A percentile compares a stretch with the other conserved stretches of the same genome.
phyloP scores from a whole-genome alignment of 2,329 filamentous ascomycete genomes.

The Purpureocillium lavendulum region DNA sequence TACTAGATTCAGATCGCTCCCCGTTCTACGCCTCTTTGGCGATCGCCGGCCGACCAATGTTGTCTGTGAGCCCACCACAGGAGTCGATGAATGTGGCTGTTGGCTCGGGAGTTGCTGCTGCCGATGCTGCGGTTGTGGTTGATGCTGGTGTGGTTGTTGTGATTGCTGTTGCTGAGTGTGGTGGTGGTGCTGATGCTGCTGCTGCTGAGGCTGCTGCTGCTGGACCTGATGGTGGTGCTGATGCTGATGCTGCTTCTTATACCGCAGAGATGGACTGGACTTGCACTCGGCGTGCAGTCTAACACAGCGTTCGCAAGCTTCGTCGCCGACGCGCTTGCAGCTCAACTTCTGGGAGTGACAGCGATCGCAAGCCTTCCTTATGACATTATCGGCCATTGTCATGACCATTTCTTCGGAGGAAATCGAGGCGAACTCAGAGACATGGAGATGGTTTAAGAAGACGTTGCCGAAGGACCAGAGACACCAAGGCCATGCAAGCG shows the following conservation, averaged over 20 bases:
- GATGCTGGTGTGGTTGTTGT: slow-evolving; percentile 8
- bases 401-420: slow-evolving; percentile 16
- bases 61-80: slow-evolving; percentile 4
- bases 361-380: slow-evolving; percentile 37
- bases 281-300: slow-evolving; percentile 33
- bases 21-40: slow-evolving; percentile 28
- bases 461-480: slow-evolving; percentile 10
- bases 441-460: slow-evolving; percentile 20
- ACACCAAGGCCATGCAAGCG: slow-evolving; percentile 5
- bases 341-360: slow-evolving; percentile 38
- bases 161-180: slow-evolving; percentile 8
- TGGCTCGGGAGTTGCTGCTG: slow-evolving; percentile 1
- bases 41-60: slow-evolving; percentile 18
- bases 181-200: slow-evolving; percentile 6
- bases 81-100: slow-evolving; percentile 2
- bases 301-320: slow-evolving; percentile 33
- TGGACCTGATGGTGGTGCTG: slow-evolving; percentile 12
- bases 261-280: slow-evolving; percentile 32
- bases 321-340: slow-evolving; percentile 31
- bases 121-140: slow-evolving; percentile 7
- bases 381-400: slow-evolving; percentile 28
- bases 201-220: slow-evolving; percentile 10
- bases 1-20: slow-evolving; percentile 21
- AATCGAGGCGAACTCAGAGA: slow-evolving; percentile 14
- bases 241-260: slow-evolving; percentile 25